A percentile compares a stretch with the other conserved stretches of the same genome.
Conservation (phyloP, 2,329 filamentous ascomycete species). For the Lachnellula arida region DNA sequence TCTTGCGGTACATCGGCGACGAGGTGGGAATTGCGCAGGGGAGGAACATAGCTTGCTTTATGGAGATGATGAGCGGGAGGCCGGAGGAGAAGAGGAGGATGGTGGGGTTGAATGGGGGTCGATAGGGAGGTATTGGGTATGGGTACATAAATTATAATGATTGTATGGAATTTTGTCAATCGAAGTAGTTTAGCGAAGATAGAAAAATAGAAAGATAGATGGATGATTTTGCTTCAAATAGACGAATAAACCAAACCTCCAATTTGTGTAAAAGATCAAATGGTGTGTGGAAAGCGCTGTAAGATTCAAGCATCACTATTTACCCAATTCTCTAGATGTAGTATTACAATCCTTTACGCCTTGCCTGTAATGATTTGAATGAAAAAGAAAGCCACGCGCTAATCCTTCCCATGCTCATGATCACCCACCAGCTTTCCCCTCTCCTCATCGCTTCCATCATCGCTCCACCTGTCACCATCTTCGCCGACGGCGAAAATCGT, state of each 20-base stretch:
- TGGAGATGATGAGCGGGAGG: background rate
- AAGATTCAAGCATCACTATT: constrained; percentile 1
- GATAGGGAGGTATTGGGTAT: no score
- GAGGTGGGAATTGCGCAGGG: constrained; percentile 53
- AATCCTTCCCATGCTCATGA: constrained; percentile 2
- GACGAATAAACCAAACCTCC: no score
- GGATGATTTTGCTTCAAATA: no score
- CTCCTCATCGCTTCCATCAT: constrained; percentile 61
- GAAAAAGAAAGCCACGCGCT: background rate
- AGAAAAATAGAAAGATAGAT: no score
- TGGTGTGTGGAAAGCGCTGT: background rate
- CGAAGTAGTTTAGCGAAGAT: no score
- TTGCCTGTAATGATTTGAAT: background rate
- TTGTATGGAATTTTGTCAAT: no score
- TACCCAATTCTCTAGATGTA: constrained; percentile 4
- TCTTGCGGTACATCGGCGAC: constrained; percentile 48
- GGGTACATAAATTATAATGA: no score
- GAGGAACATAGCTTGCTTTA: constrained; percentile 40
- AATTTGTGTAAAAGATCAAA: background rate
- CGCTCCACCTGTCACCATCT: constrained; percentile 74
- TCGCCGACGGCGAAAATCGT: constrained; percentile 95
- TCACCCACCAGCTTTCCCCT: constrained; percentile 44
- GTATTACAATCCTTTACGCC: constrained; percentile 11
- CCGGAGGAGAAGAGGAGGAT: no score
- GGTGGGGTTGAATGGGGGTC: no score